Evolutionary conservation across 768 basidiomycete genomes (phyloP), one percentile per base, ranked within the genome.

Genomic region (Paxillus involutus): DNA sequence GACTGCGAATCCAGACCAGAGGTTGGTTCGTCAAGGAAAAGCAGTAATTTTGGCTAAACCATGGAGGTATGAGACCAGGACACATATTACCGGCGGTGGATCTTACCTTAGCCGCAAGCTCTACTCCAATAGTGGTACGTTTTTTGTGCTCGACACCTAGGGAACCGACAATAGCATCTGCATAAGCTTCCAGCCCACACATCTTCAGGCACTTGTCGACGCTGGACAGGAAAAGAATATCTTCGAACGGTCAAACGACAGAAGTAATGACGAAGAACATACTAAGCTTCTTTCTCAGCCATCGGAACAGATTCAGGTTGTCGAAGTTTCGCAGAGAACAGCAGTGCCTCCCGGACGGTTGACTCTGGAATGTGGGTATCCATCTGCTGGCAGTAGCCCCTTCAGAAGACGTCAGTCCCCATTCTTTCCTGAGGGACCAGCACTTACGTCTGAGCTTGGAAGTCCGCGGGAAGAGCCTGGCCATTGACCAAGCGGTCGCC

Each of bases 341-440:
- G 71, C 9, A 94, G 73, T 1, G 91, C 90, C 63, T 94, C 90
- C 26, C 89, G 81, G 13, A 94, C 91, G 7, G 90, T 94, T 2
- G 83, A 71, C 8, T 85, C 83, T 24, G 83, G 79, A 17, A 88
- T 77, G 70, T 94, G 93, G 0, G 84, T 87, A 60, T 92, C 91
- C 77, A 82, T 82, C 64, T 96, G 94, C 63, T 95, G 91, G 55
- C 85, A 88, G 62, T 91, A 93, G 0, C 89, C 90, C 44, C 83
- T 86, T 33, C 8, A 54, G 40, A 17, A 3, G 12, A 11, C n/a
- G 16, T 16, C 46, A 8, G 42, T 48, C 21, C 30, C 26, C 10
- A 9, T n/a, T 30, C 29, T 12, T 3, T 36, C n/a, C 36, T 16
- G 6, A 50, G 35, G 19, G 1, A 17, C 19, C 13, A 50, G 19